A percentile compares a stretch with the other conserved stretches of the same genome.
phyloP scores from a whole-genome alignment of 345 rosid genomes.

The Melaleuca alternifolia region DNA sequence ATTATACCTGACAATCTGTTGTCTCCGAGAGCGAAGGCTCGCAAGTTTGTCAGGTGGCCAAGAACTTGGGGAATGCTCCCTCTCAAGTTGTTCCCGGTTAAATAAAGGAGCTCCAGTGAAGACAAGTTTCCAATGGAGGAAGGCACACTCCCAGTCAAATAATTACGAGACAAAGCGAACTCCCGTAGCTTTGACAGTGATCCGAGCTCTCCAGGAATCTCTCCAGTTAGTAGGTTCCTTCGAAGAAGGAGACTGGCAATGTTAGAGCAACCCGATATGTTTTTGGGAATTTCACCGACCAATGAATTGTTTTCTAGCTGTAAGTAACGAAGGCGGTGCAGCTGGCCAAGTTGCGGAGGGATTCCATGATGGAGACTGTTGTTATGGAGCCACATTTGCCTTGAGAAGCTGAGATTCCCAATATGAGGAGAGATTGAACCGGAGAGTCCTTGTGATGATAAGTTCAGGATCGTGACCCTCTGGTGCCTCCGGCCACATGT shows the following conservation, averaged over 20 bases:
- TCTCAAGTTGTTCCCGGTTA: neutral
- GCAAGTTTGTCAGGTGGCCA: neutral
- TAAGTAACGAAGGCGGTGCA: neutral
- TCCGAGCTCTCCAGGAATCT: neutral
- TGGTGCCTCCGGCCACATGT: neutral
- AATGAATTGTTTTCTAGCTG: neutral
- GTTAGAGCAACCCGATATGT: neutral
- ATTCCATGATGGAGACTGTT: neutral
- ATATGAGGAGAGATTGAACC: neutral
- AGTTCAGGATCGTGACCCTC: neutral
- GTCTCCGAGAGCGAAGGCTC: fast-evolving
- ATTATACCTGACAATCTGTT: neutral
- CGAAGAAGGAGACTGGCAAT: neutral
- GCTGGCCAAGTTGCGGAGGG: neutral
- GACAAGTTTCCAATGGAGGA: neutral
- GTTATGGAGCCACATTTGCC: neutral
- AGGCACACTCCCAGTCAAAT: neutral
- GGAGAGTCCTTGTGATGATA: neutral
- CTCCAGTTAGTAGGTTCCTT: neutral
- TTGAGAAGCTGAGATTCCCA: neutral
- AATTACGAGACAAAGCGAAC: neutral
- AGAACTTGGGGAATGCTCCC: neutral
- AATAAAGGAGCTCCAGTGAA: neutral
- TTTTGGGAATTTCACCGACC: neutral
- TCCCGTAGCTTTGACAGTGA: neutral